Conservation (phyloP, 2,329 filamentous ascomycete genomes). For the Aspergillus persii region DNA sequence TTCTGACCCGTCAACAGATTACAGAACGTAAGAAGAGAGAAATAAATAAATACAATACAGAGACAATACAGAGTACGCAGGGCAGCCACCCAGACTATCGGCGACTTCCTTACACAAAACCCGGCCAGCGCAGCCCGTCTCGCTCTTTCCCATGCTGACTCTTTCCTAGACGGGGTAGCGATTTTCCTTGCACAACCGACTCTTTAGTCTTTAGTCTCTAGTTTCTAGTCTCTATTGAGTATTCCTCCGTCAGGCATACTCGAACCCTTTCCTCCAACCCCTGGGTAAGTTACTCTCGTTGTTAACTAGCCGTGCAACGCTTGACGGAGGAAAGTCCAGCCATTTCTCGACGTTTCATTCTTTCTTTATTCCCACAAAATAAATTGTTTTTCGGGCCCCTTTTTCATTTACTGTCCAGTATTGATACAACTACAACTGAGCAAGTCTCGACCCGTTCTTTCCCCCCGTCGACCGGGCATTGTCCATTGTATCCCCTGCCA, state of each 20-base stretch:
- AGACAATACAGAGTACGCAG: not conserved
- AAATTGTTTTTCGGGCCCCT: not conserved
- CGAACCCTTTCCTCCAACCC: not conserved
- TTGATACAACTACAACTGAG: not conserved
- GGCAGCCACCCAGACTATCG: not conserved
- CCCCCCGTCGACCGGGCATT: not conserved
- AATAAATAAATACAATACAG: not conserved
- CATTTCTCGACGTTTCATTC: not conserved
- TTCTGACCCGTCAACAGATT: not conserved
- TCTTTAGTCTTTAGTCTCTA: not conserved
- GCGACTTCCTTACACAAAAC: not conserved
- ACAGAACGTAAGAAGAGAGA: too few species aligned
- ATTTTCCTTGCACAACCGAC: conserved; percentile 1
- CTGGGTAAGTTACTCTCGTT: too few species aligned
- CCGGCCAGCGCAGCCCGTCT: not conserved
- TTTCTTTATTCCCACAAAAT: not conserved
- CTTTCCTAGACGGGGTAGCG: conserved; percentile 2
- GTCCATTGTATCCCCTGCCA: not conserved
- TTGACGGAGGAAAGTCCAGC: not conserved
- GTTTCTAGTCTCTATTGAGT: too few species aligned
- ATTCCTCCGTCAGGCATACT: too few species aligned
- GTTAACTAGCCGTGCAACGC: not conserved
- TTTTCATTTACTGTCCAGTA: not conserved
- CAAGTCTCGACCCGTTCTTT: not conserved
- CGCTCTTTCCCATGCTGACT: conserved; percentile 1